Base-by-base conservation (phyloP, 805 yeast species). In the Jamesozyma piceae region DNA sequence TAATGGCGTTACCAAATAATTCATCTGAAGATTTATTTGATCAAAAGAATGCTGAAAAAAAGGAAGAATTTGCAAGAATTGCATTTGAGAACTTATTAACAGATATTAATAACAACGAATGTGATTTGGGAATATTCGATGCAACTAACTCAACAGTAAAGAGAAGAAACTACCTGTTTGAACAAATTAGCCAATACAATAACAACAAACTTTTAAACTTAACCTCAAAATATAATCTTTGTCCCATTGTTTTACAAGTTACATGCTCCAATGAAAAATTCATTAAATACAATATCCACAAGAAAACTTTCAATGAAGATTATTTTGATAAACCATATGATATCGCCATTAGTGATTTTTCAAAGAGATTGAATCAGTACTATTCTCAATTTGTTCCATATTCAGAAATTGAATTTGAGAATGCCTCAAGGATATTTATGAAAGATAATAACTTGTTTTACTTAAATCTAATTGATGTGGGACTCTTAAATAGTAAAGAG, bases 241-340 rank as follows among this genome's bases (percentile, higher is more conserved):
- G 70, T 37, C 71, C 82, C 2, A 56, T 78, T 13, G 66, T 81
- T 8, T 62, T 82, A 34, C 83, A 82, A 54, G 73, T 82, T 24
- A 70, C 74, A 48, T 78, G 84, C 52, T 59, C 67, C n/a, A 74
- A 78, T 54, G 58, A 60, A 26, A 66, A 67, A 15, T 67, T 78
- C 26, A 61, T 79, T 50, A 67, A 73, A 45, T 82, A 58, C 58
- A 82, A 82, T 60, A 77, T 81, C 42, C 78, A 74, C 51, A 74
- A 77, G 40, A 82, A 82, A 57, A 72, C 87, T 0, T 66, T 64
- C 41, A 80, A 79, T 53, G 71, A 68, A 31, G 89, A 82, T 56
- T 82, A 82, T 57, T 62, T 57, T 42, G 71, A 72, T 37, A 66
- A 67, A 49, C 73, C 75, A 35, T 74, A 76, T 49, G 69, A 69